A percentile compares a stretch with the other conserved stretches of the same genome.
Conservation (phyloP, 805 yeast genomes). For the Starmerella roubikii region DNA sequence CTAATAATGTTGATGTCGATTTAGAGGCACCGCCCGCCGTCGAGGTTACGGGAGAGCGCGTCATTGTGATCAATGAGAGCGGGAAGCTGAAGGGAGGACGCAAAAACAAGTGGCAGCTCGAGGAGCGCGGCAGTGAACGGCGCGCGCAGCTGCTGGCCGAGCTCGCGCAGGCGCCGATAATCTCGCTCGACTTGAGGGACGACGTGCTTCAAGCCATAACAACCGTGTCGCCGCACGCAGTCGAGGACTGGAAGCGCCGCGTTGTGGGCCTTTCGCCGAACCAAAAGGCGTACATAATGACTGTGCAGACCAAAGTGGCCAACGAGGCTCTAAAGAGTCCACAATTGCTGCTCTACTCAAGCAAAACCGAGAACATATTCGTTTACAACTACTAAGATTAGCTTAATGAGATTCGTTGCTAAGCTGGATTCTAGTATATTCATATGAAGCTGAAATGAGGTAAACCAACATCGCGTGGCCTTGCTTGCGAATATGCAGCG, state of each 20-base stretch:
- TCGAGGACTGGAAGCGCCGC: slow-evolving; percentile 50
- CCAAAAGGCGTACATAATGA: slow-evolving; percentile 67
- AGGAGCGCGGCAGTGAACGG: slow-evolving; percentile 56
- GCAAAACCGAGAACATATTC: slow-evolving; percentile 60
- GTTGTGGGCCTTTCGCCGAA: slow-evolving; percentile 74
- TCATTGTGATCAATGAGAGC: slow-evolving; percentile 61
- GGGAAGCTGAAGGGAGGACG: slow-evolving; percentile 58
- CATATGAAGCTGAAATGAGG: too few species aligned
- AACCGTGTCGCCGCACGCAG: slow-evolving; percentile 21
- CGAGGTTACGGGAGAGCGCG: slow-evolving; percentile 1
- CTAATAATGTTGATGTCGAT: neutral
- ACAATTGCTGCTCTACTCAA: slow-evolving; percentile 50
- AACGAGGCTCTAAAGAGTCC: slow-evolving; percentile 64
- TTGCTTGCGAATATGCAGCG: too few species aligned
- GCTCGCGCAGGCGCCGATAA: slow-evolving; percentile 54
- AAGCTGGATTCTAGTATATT: too few species aligned
- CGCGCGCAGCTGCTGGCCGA: slow-evolving; percentile 40
- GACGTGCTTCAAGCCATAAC: slow-evolving; percentile 71
- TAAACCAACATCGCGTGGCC: too few species aligned
- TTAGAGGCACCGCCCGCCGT: neutral
- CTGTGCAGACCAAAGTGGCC: slow-evolving; percentile 52
- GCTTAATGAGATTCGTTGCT: too few species aligned
- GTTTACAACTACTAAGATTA: slow-evolving; percentile 42
- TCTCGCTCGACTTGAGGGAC: slow-evolving; percentile 65
- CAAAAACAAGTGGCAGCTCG: slow-evolving; percentile 66